Base-by-base conservation (phyloP, 2,329 filamentous ascomycete species). In the Epichloe hybrida region DNA sequence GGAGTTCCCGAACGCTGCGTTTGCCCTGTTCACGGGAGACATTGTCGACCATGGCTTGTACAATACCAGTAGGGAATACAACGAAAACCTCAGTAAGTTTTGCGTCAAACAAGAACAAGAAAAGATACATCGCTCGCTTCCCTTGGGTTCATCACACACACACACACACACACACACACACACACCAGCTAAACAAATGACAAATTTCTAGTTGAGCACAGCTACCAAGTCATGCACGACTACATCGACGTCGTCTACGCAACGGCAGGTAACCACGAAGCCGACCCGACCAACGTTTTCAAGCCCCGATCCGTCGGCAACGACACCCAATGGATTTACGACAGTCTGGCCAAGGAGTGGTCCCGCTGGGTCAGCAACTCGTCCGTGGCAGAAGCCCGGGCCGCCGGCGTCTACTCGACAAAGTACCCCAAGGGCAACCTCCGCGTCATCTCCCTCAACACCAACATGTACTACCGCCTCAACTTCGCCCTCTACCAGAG, bases 401-500 rank as follows among this genome's bases (percentile, higher is more conserved):
- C 66, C 38, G 70, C 72, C 37, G 77, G 75, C 20, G 70, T 67
- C 13, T 80, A 79, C 60, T 74, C 76, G 3, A 67, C 68, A 8
- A 64, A 67, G 46, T 66, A 73, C 44, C 65, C 70, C 5, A 57
- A 61, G 31, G 69, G 66, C 17, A 75, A 76, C 53, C 64, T 81
- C 27, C 71, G 75, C 23, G 64, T 82, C 57, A 79, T 81, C 58
- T 79, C 76, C 4, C 66, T 81, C 56, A 80, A 77, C 66, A 80
- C 75, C 17, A 78, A 80, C 59, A 62, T 80, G 53, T 80, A 75
- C 63, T 81, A 81, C 61, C 71, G 69, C n/a, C 64, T 71, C 53
- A 81, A 82, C 65, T 77, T 75, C 59, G 76, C 72, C 64, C 60
- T 76, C 37, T 81, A 77, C 56, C 67, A 73, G 54, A 67, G 72